Percentiles rank a stretch among this genome's conserved stretches.
phyloP scores from a whole-genome alignment of 2,329 filamentous ascomycete genomes.

The Pyrenophora tritici-repentis region DNA sequence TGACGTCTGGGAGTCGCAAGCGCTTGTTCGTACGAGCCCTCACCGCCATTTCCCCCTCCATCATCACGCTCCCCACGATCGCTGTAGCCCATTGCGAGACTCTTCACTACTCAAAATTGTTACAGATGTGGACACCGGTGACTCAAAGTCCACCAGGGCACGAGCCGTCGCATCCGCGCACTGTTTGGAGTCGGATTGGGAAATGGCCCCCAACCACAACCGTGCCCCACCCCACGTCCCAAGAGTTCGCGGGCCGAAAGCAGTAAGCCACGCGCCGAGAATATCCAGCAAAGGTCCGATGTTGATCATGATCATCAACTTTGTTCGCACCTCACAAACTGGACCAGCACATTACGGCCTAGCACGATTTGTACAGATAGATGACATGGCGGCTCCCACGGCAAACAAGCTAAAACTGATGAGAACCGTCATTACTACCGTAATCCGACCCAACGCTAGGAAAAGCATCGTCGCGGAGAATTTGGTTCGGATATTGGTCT shows the following conservation, averaged over 20 bases:
- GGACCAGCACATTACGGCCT: neutral
- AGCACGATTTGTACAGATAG: neutral
- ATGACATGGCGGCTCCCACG: neutral
- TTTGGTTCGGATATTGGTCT: slow-evolving; percentile 3
- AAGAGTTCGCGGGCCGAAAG: slow-evolving; percentile 15
- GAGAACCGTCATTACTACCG: neutral
- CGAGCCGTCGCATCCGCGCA: slow-evolving; percentile 21
- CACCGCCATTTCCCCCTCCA: slow-evolving; percentile 15
- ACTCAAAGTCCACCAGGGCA: slow-evolving; percentile 10
- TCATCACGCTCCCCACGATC: neutral
- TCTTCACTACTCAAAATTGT: neutral
- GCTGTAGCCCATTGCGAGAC: neutral
- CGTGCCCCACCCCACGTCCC: slow-evolving; percentile 16
- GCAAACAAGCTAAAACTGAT: neutral
- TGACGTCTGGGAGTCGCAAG: neutral
- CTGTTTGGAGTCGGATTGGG: neutral
- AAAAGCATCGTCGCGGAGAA: neutral
- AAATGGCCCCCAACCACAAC: slow-evolving; percentile 10
- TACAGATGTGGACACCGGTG: slow-evolving; percentile 5
- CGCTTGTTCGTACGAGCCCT: slow-evolving; percentile 2
- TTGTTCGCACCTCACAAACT: slow-evolving; percentile 22
- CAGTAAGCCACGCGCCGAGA: slow-evolving; percentile 12
- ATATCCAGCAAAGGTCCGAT: slow-evolving; percentile 16
- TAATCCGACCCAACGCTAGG: neutral
- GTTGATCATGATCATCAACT: slow-evolving; percentile 17